phyloP scores from a whole-genome alignment of 352 stramenopile species.

The Thalassiosira mediterranea region DNA sequence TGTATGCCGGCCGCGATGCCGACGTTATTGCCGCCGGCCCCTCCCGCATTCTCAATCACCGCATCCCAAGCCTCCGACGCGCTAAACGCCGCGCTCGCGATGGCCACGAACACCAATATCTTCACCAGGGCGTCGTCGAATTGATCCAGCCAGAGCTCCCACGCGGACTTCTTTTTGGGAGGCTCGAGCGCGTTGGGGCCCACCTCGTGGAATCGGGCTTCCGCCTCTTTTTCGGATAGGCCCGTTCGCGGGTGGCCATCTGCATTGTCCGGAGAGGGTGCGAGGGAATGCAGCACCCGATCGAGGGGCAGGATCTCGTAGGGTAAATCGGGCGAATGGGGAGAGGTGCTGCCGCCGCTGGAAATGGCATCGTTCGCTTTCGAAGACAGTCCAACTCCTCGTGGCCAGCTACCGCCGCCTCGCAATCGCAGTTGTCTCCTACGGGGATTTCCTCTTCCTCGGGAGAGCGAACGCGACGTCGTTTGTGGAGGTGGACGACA shows the following conservation, averaged over 20 bases:
- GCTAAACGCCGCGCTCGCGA: constrained; percentile 91
- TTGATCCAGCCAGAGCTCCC: constrained; percentile 84
- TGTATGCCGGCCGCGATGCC: neutral
- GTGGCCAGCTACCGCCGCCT: too few species aligned
- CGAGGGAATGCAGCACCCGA: constrained; percentile 17
- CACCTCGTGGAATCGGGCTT: constrained; percentile 8
- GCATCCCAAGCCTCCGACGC: constrained; percentile 86
- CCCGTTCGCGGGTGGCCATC: constrained; percentile 25
- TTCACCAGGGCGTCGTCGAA: constrained; percentile 94
- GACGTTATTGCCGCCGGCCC: neutral
- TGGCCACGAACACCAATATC: constrained; percentile 93
- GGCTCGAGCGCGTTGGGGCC: constrained; percentile 24
- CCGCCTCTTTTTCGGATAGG: constrained; percentile 22
- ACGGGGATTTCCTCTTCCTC: too few species aligned
- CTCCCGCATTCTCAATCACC: constrained; percentile 9
- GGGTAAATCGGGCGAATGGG: constrained; percentile 27
- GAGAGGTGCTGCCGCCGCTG: too few species aligned
- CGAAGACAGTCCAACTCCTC: too few species aligned
- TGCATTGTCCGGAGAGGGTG: neutral
- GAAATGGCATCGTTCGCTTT: too few species aligned
- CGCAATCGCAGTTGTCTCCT: too few species aligned
- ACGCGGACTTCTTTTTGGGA: constrained; percentile 26
- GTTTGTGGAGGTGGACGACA: too few species aligned
- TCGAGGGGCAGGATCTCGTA: constrained; percentile 42
- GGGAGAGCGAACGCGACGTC: too few species aligned